Conservation (phyloP, 2,329 filamentous ascomycete genomes). For the Colletotrichum sp. region DNA sequence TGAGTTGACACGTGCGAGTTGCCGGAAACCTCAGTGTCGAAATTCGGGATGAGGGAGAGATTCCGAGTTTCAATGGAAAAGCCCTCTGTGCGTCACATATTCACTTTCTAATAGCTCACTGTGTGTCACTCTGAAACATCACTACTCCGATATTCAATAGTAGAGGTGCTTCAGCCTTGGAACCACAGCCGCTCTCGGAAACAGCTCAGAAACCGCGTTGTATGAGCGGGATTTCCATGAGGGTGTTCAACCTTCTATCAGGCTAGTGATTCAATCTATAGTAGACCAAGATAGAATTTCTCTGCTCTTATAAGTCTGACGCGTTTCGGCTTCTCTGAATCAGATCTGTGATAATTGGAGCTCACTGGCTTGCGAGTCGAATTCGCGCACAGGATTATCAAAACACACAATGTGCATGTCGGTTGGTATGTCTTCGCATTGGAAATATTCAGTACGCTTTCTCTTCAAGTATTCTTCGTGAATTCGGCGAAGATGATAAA, state of each 20-base stretch:
- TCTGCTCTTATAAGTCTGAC: too few relatives aligned
- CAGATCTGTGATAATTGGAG: too few relatives aligned
- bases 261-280: neutral
- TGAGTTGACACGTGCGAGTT: too few relatives aligned
- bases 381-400: too few relatives aligned
- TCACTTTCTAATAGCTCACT: neutral
- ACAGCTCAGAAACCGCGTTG: accelerated
- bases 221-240: neutral
- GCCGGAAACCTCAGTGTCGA: neutral
- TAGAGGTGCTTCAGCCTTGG: neutral
- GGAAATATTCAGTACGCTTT: too few relatives aligned
- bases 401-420: too few relatives aligned
- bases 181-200: neutral
- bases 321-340: too few relatives aligned
- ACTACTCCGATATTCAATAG: neutral
- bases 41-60: neutral
- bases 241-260: accelerated
- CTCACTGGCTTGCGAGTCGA: too few relatives aligned
- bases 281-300: accelerated
- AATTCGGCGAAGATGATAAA: accelerated
- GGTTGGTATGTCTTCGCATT: too few relatives aligned
- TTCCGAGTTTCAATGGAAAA: neutral
- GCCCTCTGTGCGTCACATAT: neutral
- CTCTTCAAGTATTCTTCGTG: neutral
- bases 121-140: neutral